Evolutionary conservation across 2,329 filamentous ascomycete genomes (phyloP).

Genomic region (Dryadomyces sulphureus): DNA sequence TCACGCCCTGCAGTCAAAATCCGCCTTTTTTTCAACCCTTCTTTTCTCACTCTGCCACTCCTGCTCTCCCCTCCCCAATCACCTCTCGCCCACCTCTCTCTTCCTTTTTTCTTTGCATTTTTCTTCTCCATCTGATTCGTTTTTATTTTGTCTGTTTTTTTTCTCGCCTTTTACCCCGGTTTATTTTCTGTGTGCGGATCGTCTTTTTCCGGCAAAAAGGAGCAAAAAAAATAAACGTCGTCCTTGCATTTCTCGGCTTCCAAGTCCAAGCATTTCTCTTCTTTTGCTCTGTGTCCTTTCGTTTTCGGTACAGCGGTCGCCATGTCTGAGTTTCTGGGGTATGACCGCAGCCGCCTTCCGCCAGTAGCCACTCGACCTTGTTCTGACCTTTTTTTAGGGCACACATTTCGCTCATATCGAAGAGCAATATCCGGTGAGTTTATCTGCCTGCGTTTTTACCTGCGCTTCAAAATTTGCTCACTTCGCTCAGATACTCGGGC

Average conservation of each 20-base stretch:
- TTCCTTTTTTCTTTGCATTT: not conserved
- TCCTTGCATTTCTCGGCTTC: no score
- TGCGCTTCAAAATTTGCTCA: not conserved
- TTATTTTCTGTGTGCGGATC: not conserved
- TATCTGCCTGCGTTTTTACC: not conserved
- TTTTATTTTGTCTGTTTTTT: not conserved
- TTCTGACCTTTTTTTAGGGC: slow-evolving; percentile 2
- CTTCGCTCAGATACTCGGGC: slow-evolving; percentile 63
- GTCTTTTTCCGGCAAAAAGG: not conserved
- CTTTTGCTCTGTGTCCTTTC: not conserved
- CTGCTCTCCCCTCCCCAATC: not conserved
- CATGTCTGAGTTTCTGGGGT: slow-evolving; percentile 11
- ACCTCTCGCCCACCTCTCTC: not conserved
- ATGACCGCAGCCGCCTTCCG: not conserved
- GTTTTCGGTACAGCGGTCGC: not conserved
- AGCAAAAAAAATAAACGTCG: no score
- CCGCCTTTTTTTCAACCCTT: not conserved
- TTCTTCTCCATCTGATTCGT: not conserved
- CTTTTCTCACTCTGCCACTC: not conserved
- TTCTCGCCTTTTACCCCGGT: not conserved
- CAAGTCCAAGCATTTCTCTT: not conserved
- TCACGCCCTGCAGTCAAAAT: not conserved
- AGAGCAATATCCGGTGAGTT: slow-evolving; percentile 10
- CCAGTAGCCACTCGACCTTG: not conserved
- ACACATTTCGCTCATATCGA: slow-evolving; percentile 11